phyloP scores from a whole-genome alignment of 805 yeast genomes.

The Lipomyces kockii region DNA sequence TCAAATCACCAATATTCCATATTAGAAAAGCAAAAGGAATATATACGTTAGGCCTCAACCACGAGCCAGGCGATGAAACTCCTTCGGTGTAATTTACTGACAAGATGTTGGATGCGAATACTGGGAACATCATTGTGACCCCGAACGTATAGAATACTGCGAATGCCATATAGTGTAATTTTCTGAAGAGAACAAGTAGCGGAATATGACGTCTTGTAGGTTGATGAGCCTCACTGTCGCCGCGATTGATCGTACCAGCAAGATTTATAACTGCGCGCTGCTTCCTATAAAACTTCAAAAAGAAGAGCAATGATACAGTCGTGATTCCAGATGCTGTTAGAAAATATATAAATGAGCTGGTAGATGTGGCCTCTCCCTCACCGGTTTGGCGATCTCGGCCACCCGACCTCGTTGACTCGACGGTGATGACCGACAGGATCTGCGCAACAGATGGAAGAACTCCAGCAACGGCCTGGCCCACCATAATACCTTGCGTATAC shows the following conservation, averaged over 20 bases:
- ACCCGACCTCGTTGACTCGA: constrained; percentile 20
- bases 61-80: constrained; percentile 22
- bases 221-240: constrained; percentile 26
- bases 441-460: constrained; percentile 81
- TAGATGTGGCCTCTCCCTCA: constrained; percentile 5
- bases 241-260: constrained; percentile 13
- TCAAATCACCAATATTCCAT: constrained; percentile 90
- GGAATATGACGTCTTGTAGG: constrained; percentile 53
- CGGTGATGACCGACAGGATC: constrained; percentile 57
- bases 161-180: constrained; percentile 64
- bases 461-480: constrained; percentile 94
- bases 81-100: constrained; percentile 52
- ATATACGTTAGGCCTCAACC: constrained; percentile 48
- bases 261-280: constrained; percentile 34
- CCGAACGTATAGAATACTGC: constrained; percentile 76
- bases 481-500: constrained; percentile 88
- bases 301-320: constrained; percentile 49
- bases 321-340: constrained; percentile 58
- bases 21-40: constrained; percentile 78
- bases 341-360: constrained; percentile 49
- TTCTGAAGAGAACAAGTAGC: constrained; percentile 61
- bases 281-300: constrained; percentile 47
- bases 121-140: constrained; percentile 81
- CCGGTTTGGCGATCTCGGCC: constrained; percentile 5
- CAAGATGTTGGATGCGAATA: constrained; percentile 76